Base-by-base conservation (phyloP, 257 asterid genomes). In the Nicotiana noctiflora region DNA sequence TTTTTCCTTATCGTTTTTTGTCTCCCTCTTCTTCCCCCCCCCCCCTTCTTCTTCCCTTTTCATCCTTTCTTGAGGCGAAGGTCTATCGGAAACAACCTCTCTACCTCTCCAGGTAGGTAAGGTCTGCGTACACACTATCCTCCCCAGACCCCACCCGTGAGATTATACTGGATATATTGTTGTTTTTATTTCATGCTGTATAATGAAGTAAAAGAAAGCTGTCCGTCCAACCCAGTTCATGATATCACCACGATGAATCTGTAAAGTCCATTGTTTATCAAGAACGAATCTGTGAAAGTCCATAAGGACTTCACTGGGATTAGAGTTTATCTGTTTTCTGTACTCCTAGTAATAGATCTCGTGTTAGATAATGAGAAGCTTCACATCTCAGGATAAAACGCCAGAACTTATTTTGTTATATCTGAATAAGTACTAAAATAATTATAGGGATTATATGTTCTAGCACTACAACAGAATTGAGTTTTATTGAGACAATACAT, bases 391-490 rank as follows among this genome's bases (percentile, higher is more conserved):
- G 0, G 78, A 46, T 13, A 55, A 46, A 23, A 21, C 0, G 0
- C 78, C 15, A 44, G 37, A 25, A 21, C 14, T 7, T 72, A 0
- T 49, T 72, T 12, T 49, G 15, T 72, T 72, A 46, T 14, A 49
- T 2, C 61, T 49, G 78, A 74, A 74, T 23, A 72, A 14, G 23
- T 46, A 12, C 2, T 21, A 14, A 72, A 13, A 11, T 72, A 72
- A 44, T 7, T 17, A 18, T 18, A 18, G 7, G 1, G 59, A 72
- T 72, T 51, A 14, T 64, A 55, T 77, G 9, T 77, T 6, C 70
- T 81, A 65, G 76, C 89, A 82, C 83, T 89, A 79, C 51, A 49
- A 25, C 14, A 79, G n/a, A 49, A 44, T 63, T 63, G 75, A 25
- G 23, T 49, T 46, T 4, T 44, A 72, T 72, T 72, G 13, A 23